Base-by-base conservation (phyloP, 352 stramenopile species). In the Phytophthora meadii region DNA sequence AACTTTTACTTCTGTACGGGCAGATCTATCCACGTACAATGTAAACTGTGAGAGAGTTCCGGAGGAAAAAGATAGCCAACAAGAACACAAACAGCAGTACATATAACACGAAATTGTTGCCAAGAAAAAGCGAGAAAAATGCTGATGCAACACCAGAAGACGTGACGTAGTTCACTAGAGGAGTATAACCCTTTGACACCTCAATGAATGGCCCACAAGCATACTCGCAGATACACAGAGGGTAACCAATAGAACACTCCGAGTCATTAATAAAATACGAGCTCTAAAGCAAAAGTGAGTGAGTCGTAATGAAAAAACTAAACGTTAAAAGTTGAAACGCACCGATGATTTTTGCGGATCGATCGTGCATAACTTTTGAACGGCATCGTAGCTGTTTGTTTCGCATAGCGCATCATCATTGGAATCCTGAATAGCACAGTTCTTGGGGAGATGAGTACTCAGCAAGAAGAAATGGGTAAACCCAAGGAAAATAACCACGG, bases 401-500 rank as follows among this genome's bases (percentile, higher is more conserved):
- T 64, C 30, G 36, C 80, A 90, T 3, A 87, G 37, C n/a, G 74
- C 7, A 49, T 63, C 50, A 14, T 59, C 44, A 15, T 12, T 52
- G 0, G 64, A 44, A 45, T 91, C 84, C 54, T 94, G 87, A 0
- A 92, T 56, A 0, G 54, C 50, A 44, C 87, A 93, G 11, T 65
- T 27, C 62, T 93, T 94, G 4, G 87, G 77, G 1, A 92, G 54
- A 15, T 59, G 61, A 4, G 42, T 48, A 49, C 81, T 86, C 5
- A 70, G 57, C 25, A 94, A 60, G 27, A 93, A 81, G 49, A 79
- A 93, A 25, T 89, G 83, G 5, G 80, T 79, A 61, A 87, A 88
- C 0, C 22, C 34, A 30, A 93, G 58, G 41, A 85, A 91, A 51
- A 94, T 81, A 27, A 76, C 37, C 15, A 92, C 72, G 0, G 85